phyloP scores from a whole-genome alignment of 192 early-diverging fungal genomes.

The Entomortierella lignicola region DNA sequence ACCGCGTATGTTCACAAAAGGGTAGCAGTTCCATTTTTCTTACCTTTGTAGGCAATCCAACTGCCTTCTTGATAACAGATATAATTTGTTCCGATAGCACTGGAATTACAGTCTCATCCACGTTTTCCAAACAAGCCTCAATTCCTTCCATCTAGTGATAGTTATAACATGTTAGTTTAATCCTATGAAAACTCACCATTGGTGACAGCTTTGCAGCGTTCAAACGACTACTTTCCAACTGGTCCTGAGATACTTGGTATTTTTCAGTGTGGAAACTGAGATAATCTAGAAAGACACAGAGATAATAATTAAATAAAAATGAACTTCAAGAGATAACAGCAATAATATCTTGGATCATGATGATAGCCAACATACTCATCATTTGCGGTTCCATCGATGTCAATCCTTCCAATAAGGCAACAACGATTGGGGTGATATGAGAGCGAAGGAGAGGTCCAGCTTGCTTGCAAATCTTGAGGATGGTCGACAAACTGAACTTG shows the following conservation, averaged over 20 bases:
- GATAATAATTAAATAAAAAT: background rate
- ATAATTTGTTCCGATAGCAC: constrained; percentile 76
- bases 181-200: constrained; percentile 57
- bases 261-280: constrained; percentile 89
- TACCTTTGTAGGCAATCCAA: constrained; percentile 87
- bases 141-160: constrained; percentile 89
- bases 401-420: constrained; percentile 85
- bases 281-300: constrained; percentile 68
- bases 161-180: no score
- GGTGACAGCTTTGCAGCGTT: constrained; percentile 89
- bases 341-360: background rate
- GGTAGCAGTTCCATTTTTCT: no score
- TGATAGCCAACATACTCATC: constrained; percentile 61
- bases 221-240: constrained; percentile 85
- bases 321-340: no score
- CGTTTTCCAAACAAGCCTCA: constrained; percentile 79
- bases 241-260: constrained; percentile 88
- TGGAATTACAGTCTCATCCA: constrained; percentile 76
- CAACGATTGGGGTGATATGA: constrained; percentile 78
- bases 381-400: constrained; percentile 78
- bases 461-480: constrained; percentile 87
- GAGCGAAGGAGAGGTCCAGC: constrained; percentile 79
- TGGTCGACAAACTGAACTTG: constrained; percentile 80
- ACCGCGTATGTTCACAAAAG: no score
- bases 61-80: constrained; percentile 80